Conservation (phyloP, 176 grass and related monocot genomes). For the Phyllostachys edulis region DNA sequence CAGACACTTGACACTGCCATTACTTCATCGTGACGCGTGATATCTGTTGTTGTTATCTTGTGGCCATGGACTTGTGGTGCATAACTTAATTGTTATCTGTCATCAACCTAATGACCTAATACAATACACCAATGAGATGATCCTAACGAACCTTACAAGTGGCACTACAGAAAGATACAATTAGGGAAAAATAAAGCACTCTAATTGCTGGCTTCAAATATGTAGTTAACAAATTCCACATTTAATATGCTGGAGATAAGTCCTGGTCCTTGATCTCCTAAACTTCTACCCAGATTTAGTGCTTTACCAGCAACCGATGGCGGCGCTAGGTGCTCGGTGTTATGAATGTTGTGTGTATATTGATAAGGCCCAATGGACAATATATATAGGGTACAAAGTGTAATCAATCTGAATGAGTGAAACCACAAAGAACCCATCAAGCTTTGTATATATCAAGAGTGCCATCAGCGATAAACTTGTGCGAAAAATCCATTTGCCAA, state of each 20-base stretch:
- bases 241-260: neutral
- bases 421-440: too few species aligned
- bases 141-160: slow-evolving; percentile 7
- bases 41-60: neutral
- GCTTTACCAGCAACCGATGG: neutral
- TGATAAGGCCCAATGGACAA: too few species aligned
- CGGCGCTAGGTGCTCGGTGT: neutral
- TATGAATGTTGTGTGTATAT: too few species aligned
- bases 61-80: neutral
- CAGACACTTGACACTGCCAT: neutral
- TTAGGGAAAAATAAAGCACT: neutral
- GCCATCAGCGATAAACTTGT: too few species aligned
- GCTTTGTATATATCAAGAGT: too few species aligned
- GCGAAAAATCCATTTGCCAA: too few species aligned
- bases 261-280: neutral
- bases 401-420: too few species aligned
- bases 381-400: too few species aligned
- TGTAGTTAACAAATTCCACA: neutral
- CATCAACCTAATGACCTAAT: slow-evolving; percentile 1
- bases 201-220: neutral
- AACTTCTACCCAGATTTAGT: neutral
- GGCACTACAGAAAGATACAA: neutral
- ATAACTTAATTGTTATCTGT: neutral
- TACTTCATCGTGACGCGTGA: neutral
- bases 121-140: neutral